Conservation (phyloP, 208 protist species). For the Leishmania martiniquensis region DNA sequence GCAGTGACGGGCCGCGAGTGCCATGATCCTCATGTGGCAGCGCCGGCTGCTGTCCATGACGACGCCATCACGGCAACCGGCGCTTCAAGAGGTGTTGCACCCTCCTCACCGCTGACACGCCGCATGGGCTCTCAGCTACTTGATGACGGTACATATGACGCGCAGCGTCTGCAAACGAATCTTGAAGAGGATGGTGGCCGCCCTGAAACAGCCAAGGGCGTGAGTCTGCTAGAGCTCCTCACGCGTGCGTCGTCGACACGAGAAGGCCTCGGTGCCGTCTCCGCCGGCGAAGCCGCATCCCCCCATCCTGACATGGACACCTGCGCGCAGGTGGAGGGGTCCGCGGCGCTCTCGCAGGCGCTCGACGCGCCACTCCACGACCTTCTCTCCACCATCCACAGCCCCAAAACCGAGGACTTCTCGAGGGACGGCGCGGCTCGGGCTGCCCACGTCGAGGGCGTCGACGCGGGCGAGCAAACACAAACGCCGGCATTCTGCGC, state of each 20-base stretch:
- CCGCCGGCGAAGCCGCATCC: background rate
- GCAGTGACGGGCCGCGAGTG: background rate
- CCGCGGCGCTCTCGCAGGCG: background rate
- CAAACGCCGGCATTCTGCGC: background rate
- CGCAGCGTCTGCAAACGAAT: background rate
- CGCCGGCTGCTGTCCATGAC: background rate
- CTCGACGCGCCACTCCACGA: background rate
- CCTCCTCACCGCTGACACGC: background rate
- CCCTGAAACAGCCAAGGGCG: background rate
- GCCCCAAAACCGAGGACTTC: background rate
- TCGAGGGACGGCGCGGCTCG: background rate
- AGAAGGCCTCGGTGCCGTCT: background rate
- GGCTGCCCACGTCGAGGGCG: background rate
- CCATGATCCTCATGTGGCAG: background rate
- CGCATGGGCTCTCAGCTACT: background rate
- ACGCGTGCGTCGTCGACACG: conserved; percentile 1
- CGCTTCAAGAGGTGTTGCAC: background rate
- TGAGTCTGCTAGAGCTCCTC: conserved; percentile 5
- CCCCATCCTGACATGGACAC: background rate
- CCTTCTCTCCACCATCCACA: background rate
- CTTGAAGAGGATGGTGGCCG: background rate
- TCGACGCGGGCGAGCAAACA: background rate
- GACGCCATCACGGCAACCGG: background rate
- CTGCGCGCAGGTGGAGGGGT: no score
- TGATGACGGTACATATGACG: background rate